Conservation (phyloP, 2,329 filamentous ascomycete genomes). For the Gnomoniopsis sp. region DNA sequence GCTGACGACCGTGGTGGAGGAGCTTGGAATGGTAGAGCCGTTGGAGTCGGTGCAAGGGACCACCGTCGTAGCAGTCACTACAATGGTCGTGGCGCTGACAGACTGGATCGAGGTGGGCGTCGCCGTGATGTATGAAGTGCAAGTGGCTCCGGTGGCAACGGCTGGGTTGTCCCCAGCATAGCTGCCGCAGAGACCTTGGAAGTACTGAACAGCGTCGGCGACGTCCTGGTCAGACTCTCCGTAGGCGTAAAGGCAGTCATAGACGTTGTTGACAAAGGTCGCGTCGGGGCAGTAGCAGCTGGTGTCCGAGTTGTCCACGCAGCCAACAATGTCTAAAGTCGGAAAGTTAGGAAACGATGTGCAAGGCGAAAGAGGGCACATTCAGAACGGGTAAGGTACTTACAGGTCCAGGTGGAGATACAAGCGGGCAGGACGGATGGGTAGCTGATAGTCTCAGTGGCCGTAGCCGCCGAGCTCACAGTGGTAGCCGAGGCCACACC, state of each 20-base stretch:
- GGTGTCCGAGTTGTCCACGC: slow-evolving; percentile 68
- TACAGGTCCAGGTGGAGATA: slow-evolving; percentile 81
- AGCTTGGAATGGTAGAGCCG: slow-evolving; percentile 43
- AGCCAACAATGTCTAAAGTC: slow-evolving; percentile 53
- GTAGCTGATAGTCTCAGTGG: slow-evolving; percentile 49
- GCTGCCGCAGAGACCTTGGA: slow-evolving; percentile 85
- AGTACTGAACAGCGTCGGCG: slow-evolving; percentile 71
- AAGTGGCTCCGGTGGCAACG: slow-evolving; percentile 70
- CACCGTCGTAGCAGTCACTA: slow-evolving; percentile 47
- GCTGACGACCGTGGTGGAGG: background rate
- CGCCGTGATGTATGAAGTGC: slow-evolving; percentile 58
- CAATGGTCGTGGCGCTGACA: slow-evolving; percentile 43
- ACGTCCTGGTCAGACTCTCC: slow-evolving; percentile 64
- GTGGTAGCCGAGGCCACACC: slow-evolving; percentile 35
- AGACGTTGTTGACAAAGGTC: slow-evolving; percentile 75
- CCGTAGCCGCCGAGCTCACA: slow-evolving; percentile 31
- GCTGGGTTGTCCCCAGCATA: slow-evolving; percentile 76
- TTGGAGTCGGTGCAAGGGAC: slow-evolving; percentile 46
- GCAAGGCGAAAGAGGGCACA: background rate
- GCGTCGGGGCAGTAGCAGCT: slow-evolving; percentile 54
- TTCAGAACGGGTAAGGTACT: background rate
- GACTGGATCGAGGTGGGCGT: slow-evolving; percentile 38
- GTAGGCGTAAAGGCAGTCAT: slow-evolving; percentile 76
- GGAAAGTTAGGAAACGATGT: background rate
- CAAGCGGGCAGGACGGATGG: slow-evolving; percentile 79